Percentiles rank a stretch among this genome's conserved stretches.
phyloP scores from a whole-genome alignment of 2,329 filamentous ascomycete genomes.

The Zalaria obscura region DNA sequence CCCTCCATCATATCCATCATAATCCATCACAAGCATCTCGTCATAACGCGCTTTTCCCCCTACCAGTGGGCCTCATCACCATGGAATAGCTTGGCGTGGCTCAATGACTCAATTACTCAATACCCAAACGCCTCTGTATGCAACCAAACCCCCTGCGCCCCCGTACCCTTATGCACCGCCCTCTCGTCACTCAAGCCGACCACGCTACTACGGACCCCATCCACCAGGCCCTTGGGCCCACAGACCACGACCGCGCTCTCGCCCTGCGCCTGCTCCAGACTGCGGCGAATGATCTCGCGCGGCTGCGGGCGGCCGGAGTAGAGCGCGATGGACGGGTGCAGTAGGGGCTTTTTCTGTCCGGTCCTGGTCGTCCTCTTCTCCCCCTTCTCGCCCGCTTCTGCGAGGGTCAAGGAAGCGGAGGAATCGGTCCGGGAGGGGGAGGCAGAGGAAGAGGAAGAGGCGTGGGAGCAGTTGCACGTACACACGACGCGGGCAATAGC shows the following conservation, averaged over 20 bases:
- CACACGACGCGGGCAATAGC: conserved; percentile 13
- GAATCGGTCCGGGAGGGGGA: conserved; percentile 10
- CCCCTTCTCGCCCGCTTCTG: not conserved
- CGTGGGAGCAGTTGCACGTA: conserved; percentile 22
- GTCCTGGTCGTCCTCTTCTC: not conserved
- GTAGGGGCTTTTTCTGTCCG: conserved; percentile 7
- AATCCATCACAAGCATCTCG: too few relatives aligned
- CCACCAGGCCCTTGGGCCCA: conserved; percentile 40
- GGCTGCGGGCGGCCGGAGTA: conserved; percentile 39
- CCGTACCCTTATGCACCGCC: conserved; percentile 52
- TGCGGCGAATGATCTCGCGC: conserved; percentile 36
- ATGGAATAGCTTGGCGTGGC: too few relatives aligned
- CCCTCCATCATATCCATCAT: too few relatives aligned
- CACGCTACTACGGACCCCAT: conserved; percentile 40
- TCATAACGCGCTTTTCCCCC: too few relatives aligned
- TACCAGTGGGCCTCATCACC: too few relatives aligned
- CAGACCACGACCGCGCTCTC: conserved; percentile 51
- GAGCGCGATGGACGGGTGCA: conserved; percentile 22
- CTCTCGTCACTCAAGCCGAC: conserved; percentile 48
- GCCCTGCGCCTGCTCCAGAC: conserved; percentile 43
- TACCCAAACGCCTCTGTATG: conserved; percentile 45
- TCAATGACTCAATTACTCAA: not conserved
- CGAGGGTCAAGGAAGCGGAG: conserved; percentile 3
- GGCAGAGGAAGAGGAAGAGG: conserved; percentile 3
- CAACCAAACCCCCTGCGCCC: conserved; percentile 48